Evolutionary conservation across 495 filamentous ascomycete genomes (phyloP).

Genomic region (Xylaria curta): DNA sequence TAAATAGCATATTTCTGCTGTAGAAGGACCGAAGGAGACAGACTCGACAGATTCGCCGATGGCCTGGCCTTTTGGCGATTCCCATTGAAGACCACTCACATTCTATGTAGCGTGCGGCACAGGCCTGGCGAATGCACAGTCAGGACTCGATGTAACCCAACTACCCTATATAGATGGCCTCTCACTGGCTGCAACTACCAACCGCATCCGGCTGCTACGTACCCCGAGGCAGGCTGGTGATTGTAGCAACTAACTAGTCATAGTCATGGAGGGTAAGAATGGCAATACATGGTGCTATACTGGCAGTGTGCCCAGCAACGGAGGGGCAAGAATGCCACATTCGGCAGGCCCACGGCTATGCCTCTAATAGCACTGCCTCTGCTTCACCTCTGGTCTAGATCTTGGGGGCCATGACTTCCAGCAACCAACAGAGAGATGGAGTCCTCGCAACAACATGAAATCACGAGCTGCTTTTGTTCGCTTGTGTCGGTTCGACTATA

Average conservation of each 20-base stretch:
- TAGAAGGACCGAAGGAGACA: conserved; percentile 3
- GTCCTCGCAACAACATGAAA: not conserved
- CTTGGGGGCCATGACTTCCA: not conserved
- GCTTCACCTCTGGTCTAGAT: not conserved
- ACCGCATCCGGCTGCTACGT: not conserved
- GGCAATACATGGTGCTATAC: not conserved
- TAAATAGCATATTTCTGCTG: not conserved
- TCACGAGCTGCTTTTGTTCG: not conserved
- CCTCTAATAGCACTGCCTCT: not conserved
- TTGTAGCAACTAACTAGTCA: not conserved
- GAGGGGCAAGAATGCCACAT: conserved; percentile 2
- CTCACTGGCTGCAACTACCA: conserved; percentile 9
- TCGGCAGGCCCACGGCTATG: not conserved
- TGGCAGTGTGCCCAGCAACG: not conserved
- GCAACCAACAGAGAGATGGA: not conserved
- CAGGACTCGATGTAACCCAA: conserved; percentile 21
- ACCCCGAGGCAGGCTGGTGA: not conserved
- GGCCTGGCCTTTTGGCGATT: conserved; percentile 18
- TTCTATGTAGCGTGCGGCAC: conserved; percentile 10
- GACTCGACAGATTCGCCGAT: conserved; percentile 22
- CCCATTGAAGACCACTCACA: not conserved
- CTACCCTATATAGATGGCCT: not conserved
- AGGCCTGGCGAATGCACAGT: not conserved
- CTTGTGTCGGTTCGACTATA: not conserved
- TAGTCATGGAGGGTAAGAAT: not conserved